Base-by-base conservation (phyloP, 208 protist species). In the Trypanosomatidae sp. region DNA sequence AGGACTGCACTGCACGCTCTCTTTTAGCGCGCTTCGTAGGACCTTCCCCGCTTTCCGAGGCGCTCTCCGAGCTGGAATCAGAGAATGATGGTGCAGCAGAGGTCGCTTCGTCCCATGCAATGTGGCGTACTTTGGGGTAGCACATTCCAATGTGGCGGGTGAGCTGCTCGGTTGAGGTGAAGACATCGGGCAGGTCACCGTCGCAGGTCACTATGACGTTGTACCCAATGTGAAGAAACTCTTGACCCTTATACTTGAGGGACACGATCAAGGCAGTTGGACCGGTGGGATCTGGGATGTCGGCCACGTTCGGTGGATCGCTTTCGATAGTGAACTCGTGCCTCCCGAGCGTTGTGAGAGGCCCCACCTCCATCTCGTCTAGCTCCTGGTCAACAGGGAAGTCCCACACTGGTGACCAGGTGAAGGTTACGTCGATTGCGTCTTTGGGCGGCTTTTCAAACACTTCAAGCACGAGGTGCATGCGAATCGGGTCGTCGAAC, bases 351-450 rank as follows among this genome's bases (percentile, higher is more conserved):
- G 81, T 86, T 0, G 71, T 62, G 5, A 95, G 70, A 3, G 91
- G 91, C 1, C 91, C 91, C 28, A 95, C 91, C 71, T 92, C 91
- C 50, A 95, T 81, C 73, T 92, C 88, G 52, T 95, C 91, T 13
- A 95, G 76, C 66, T 85, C 79, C 77, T 95, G 91, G 50, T 95
- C 91, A 1, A 95, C 88, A 10, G 81, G 64, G 62, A 91, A 91
- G 74, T 95, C 91, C 88, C 91, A 95, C n/a, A 95, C 85, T 2
- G 91, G 91, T 0, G 86, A 88, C 88, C 88, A 95, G n/a, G 71
- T 85, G 71, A 93, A 95, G 52, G 79, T 83, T 6, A 93, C 85
- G 64, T 93, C 88, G 22, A 95, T 88, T 10, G 80, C 6, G 3
- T 87, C 73, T 9, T 28, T 25, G 0, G 88, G 91, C 0, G 80